These are phyloP conservation scores for Petrea volubilis DNA, from an alignment of 257 asterid species.

Conservation along the genomic window DNA sequence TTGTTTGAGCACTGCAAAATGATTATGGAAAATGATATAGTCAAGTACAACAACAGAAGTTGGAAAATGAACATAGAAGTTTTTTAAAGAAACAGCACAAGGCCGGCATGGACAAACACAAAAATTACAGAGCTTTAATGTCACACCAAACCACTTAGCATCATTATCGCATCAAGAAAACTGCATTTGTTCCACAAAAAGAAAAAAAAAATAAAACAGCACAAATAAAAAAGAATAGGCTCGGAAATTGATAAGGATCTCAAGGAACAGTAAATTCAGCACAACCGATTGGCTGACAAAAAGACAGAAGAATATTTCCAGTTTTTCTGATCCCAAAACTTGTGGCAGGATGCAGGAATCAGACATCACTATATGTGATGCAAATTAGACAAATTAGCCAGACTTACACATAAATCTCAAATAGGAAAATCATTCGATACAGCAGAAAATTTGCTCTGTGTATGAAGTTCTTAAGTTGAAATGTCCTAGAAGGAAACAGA, in stretches of 20 bases:
- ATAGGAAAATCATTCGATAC: background rate
- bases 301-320: background rate
- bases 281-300: background rate
- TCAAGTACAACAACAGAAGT: conserved; percentile 17
- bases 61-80: background rate
- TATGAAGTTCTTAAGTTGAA: background rate
- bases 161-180: conserved; percentile 1
- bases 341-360: conserved; percentile 3
- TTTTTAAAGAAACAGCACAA: background rate
- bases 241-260: background rate
- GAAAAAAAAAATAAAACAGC: background rate
- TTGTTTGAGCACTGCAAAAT: conserved; percentile 82
- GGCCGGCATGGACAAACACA: conserved; percentile 5
- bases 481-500: conserved; percentile 3
- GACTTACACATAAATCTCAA: background rate
- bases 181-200: background rate
- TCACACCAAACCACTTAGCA: conserved; percentile 11
- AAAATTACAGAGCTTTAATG: conserved; percentile 6
- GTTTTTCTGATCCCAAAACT: conserved; percentile 11
- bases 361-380: conserved; percentile 15
- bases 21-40: conserved; percentile 17
- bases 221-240: background rate
- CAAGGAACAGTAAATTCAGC: conserved; percentile 8
- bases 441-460: too few species aligned
- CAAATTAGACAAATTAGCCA: background rate